Conservation (phyloP, 805 yeast species). For the Wickerhamiella spandovensis region DNA sequence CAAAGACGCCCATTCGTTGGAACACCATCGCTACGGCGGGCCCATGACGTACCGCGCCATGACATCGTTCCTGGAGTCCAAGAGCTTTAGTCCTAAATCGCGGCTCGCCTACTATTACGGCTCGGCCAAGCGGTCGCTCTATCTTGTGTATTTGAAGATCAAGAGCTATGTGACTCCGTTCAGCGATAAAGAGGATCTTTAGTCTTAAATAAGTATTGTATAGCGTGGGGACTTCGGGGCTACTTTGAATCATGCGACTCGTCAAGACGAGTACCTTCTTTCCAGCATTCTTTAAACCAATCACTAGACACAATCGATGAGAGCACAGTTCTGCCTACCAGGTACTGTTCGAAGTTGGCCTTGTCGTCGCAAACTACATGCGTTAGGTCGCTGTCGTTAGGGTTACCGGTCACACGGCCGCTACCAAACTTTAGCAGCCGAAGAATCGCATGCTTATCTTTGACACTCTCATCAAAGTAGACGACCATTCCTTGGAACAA, state of each 20-base stretch:
- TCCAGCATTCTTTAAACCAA: constrained; percentile 30
- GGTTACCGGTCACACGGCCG: constrained; percentile 25
- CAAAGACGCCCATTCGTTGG: background rate
- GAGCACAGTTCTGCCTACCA: background rate
- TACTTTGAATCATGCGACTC: constrained; percentile 9
- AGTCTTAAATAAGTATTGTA: background rate
- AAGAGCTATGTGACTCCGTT: background rate
- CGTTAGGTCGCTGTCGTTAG: constrained; percentile 17
- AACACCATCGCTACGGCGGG: background rate
- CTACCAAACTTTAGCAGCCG: constrained; percentile 25
- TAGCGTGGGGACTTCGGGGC: background rate
- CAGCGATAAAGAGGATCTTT: background rate
- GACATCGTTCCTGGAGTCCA: background rate
- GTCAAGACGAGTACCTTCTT: constrained; percentile 17
- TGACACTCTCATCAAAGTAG: constrained; percentile 7
- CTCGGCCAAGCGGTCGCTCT: background rate
- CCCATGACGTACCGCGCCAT: background rate
- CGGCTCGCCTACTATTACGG: background rate
- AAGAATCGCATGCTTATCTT: background rate
- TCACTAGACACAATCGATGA: constrained; percentile 24
- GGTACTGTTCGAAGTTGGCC: background rate
- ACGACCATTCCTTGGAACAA: constrained; percentile 22
- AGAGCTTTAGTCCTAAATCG: background rate
- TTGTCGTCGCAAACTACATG: constrained; percentile 4
- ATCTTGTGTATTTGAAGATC: background rate